A percentile compares a stretch with the other conserved stretches of the same genome.
phyloP scores from a whole-genome alignment of 1,284 basidiomycete species.

The Kwoniella shivajii region DNA sequence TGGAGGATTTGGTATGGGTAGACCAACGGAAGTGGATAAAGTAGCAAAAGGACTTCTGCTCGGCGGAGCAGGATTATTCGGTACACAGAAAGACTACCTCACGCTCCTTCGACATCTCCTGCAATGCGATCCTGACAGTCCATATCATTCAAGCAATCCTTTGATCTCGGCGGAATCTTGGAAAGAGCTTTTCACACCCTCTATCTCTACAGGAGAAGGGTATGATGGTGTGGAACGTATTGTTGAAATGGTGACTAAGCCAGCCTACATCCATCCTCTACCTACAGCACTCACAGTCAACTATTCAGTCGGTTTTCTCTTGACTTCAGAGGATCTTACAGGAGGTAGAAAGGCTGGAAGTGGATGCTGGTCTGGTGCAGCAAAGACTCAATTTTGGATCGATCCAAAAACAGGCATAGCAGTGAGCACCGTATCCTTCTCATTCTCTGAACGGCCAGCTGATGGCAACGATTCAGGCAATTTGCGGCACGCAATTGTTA shows the following conservation, averaged over 20 bases:
- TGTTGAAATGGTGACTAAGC: conserved; percentile 11
- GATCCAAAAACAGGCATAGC: conserved; percentile 39
- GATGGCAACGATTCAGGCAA: conserved; percentile 4
- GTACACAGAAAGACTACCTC: conserved; percentile 39
- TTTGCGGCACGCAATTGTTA: conserved; percentile 21
- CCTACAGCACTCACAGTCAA: conserved; percentile 18
- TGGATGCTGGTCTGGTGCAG: conserved; percentile 37
- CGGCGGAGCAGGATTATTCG: conserved; percentile 44
- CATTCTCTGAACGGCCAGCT: neutral
- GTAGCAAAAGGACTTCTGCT: conserved; percentile 15
- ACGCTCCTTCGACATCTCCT: conserved; percentile 38
- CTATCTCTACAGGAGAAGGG: conserved; percentile 11
- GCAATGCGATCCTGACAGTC: conserved; percentile 19
- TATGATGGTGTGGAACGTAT: conserved; percentile 17
- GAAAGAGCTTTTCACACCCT: conserved; percentile 32
- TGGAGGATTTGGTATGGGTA: conserved; percentile 17
- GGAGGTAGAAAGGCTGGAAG: conserved; percentile 30
- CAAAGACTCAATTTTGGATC: conserved; percentile 42
- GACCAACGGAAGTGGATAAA: conserved; percentile 6
- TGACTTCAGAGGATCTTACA: conserved; percentile 23
- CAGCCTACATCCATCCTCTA: conserved; percentile 18
- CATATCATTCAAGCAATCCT: conserved; percentile 11
- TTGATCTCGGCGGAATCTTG: conserved; percentile 30
- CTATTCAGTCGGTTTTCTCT: conserved; percentile 18
- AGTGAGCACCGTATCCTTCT: conserved; percentile 30